phyloP scores from a whole-genome alignment of 208 protist genomes.

The Blastocrithidia nonstop region DNA sequence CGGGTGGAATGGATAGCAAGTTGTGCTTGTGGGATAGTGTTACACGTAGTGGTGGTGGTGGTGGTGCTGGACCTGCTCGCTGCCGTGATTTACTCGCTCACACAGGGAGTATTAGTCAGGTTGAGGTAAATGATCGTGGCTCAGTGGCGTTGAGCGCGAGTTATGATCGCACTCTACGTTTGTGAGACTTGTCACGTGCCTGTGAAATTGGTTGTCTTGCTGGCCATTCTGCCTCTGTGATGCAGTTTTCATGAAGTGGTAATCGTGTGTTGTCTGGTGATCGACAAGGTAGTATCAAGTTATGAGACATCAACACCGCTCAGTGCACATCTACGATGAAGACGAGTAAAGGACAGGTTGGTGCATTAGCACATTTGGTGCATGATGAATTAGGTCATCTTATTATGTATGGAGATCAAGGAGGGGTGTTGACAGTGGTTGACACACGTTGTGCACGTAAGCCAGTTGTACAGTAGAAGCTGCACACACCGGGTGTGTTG shows the following conservation, averaged over 20 bases:
- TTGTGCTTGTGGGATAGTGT: constrained; percentile 73
- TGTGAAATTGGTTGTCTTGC: constrained; percentile 31
- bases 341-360: constrained; percentile 54
- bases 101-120: constrained; percentile 61
- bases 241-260: constrained; percentile 57
- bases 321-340: constrained; percentile 22
- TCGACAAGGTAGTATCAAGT: constrained; percentile 43
- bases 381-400: constrained; percentile 10
- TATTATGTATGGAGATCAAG: constrained; percentile 46
- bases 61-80: constrained; percentile 14
- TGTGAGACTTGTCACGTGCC: constrained; percentile 48
- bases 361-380: constrained; percentile 29
- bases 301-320: constrained; percentile 63
- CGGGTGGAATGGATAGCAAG: constrained; percentile 83
- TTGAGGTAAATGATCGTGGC: constrained; percentile 29
- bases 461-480: constrained; percentile 10
- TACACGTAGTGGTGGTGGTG: constrained; percentile 2
- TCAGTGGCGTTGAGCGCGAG: constrained; percentile 40
- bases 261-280: constrained; percentile 58
- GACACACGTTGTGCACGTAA: too few species aligned
- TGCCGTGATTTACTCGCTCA: constrained; percentile 74
- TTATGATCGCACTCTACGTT: constrained; percentile 70
- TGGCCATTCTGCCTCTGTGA: constrained; percentile 63
- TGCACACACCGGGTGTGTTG: constrained; percentile 63
- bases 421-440: constrained; percentile 45